phyloP scores from a whole-genome alignment of 2,329 filamentous ascomycete genomes.

The Colletotrichum nymphaeae region DNA sequence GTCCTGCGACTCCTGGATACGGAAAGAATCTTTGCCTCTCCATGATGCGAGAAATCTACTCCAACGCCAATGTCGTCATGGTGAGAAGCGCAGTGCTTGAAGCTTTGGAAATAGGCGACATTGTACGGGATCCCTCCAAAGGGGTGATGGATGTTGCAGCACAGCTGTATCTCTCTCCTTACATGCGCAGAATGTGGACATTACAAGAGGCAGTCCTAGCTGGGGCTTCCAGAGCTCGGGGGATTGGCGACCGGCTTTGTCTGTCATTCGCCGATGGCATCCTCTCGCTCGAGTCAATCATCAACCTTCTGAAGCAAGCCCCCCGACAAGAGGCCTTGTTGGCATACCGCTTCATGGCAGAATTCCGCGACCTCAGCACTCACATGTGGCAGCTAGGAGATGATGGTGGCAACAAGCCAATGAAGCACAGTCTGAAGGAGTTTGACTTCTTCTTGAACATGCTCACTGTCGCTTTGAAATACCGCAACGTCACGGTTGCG shows the following conservation, averaged over 20 bases:
- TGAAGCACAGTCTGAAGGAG: too few relatives aligned
- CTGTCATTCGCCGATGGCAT: conserved; percentile 11
- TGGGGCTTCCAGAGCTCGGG: background rate
- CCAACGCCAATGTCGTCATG: conserved; percentile 20
- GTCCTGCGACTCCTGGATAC: background rate
- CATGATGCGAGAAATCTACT: conserved; percentile 20
- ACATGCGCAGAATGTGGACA: conserved; percentile 32
- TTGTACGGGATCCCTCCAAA: background rate
- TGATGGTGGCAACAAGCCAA: background rate
- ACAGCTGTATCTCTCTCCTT: conserved; percentile 10
- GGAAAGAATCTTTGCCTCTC: conserved; percentile 19
- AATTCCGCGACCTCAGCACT: conserved; percentile 13
- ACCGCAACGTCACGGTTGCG: conserved; percentile 17
- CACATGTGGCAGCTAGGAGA: background rate
- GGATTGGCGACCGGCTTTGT: conserved; percentile 14
- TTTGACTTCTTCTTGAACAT: conserved; percentile 1
- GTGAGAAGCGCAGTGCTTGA: conserved; percentile 11
- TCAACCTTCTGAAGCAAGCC: conserved; percentile 5
- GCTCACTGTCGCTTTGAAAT: conserved; percentile 11
- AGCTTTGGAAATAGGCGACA: background rate
- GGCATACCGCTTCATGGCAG: background rate
- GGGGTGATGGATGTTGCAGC: conserved; percentile 18
- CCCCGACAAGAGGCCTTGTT: background rate
- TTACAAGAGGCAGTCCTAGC: conserved; percentile 28
- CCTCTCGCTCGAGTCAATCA: background rate